Evolutionary conservation across 2,329 filamentous ascomycete species (phyloP), one percentile per base, ranked within the genome.

Genomic region (Fusarium kyushuense): DNA sequence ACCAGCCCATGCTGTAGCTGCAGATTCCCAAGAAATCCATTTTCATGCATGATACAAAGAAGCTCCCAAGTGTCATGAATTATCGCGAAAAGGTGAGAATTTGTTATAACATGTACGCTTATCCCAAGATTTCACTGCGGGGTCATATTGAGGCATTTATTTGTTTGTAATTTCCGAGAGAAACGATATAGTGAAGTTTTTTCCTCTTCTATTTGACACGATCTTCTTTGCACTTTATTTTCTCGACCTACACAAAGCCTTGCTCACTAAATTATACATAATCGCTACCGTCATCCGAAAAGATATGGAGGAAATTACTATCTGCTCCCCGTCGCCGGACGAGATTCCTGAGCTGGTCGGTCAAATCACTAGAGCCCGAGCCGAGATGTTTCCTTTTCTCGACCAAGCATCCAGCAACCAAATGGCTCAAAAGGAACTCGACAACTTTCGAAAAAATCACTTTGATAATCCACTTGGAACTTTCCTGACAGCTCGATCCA

Each of bases 301-400:
- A 5, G 23, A 35, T 6, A 72, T 71, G 70, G 19, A 6, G 4
- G 42, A 30, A 0, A 54, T 65, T 4, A 35, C 11, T 3, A 76
- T 76, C 17, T 45, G 33, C 11, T 21, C 25, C 5, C 70, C 68
- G 5, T 69, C 54, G 0, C 9, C 46, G 2, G 69, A 72, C 43
- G 72, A 75, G 21, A 70, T 72, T 16, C 61, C 74, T 1, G 45
- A 49, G 14, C 63, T 77, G 13, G 64, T 74, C 14, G 54, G 59
- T 14, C 74, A 75, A 38, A 65, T 71, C 38, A 67, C 54, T 11
- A 56, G 53, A 27, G 73, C 74, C 23, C 75, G 75, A 19, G 60
- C 58, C 16, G 62, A 63, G 33, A 76, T 77, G 71, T 77, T 76
- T 35, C 73, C 75, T 8, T 73, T 73, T 35, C 47, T 76, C 1